phyloP scores from a whole-genome alignment of 1,284 basidiomycete genomes.

The Cryptococcus sp. region DNA sequence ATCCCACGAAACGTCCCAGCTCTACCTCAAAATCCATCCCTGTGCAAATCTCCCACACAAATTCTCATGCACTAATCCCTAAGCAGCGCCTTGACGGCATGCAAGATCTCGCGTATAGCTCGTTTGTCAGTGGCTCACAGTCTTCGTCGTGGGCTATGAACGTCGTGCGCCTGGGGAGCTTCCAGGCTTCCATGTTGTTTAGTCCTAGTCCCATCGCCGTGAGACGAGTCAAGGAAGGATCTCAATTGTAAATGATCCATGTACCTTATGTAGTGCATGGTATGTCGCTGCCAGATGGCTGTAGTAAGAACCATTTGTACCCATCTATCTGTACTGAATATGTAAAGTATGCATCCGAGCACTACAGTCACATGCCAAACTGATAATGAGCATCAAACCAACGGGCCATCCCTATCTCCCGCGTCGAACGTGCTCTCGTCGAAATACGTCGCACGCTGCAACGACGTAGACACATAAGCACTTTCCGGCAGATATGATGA shows the following conservation, averaged over 20 bases:
- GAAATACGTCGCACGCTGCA: constrained; percentile 71
- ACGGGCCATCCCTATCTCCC: constrained; percentile 47
- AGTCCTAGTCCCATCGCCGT: constrained; percentile 41
- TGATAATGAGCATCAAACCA: not conserved
- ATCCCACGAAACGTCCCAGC: not conserved
- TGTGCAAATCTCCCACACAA: not conserved
- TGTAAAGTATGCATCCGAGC: not conserved
- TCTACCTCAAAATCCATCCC: too few species aligned
- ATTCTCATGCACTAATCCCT: too few species aligned
- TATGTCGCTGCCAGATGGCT: not conserved
- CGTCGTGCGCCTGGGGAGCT: constrained; percentile 36
- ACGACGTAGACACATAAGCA: too few species aligned
- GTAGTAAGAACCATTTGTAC: not conserved
- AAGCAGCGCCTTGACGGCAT: too few species aligned
- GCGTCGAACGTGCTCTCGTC: constrained; percentile 62
- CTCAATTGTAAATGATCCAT: not conserved
- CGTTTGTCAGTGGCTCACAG: not conserved
- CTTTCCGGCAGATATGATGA: not conserved
- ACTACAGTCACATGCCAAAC: not conserved
- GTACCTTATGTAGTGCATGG: not conserved
- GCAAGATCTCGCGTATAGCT: too few species aligned
- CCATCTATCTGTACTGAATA: not conserved
- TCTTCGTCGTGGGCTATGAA: constrained; percentile 30
- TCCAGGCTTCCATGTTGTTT: constrained; percentile 38
- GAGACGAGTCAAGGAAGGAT: constrained; percentile 4